Evolutionary conservation across 257 asterid genomes (phyloP).

Genomic region (Solanum gracilifrons): DNA sequence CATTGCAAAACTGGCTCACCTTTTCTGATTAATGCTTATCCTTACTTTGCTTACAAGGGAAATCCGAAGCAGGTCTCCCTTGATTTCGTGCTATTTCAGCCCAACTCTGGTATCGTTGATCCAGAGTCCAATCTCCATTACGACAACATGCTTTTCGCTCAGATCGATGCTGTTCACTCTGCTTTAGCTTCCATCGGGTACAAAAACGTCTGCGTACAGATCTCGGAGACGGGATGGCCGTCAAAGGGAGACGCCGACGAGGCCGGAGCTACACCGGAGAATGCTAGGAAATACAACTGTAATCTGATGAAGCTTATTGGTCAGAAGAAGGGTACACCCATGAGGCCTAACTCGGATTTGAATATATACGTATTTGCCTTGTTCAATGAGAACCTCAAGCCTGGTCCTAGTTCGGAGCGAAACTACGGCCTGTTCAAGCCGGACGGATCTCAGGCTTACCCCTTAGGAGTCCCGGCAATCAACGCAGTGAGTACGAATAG

Average conservation of each 20-base stretch:
- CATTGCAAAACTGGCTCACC: constrained; percentile 57
- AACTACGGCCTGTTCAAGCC: constrained; percentile 82
- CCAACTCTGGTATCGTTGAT: constrained; percentile 39
- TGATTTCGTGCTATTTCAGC: constrained; percentile 54
- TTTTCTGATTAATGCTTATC: constrained; percentile 66
- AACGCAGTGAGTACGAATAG: background rate
- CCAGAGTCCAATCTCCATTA: constrained; percentile 43
- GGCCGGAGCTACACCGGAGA: constrained; percentile 66
- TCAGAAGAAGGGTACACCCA: constrained; percentile 65
- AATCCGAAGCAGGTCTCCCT: constrained; percentile 50
- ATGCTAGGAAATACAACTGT: constrained; percentile 60
- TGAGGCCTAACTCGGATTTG: constrained; percentile 54
- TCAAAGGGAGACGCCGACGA: constrained; percentile 76
- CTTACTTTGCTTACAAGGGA: constrained; percentile 67
- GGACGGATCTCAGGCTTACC: constrained; percentile 60
- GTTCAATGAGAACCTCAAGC: constrained; percentile 82
- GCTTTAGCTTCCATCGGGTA: constrained; percentile 62
- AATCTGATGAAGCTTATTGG: constrained; percentile 48
- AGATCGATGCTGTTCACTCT: constrained; percentile 68
- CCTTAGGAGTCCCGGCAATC: constrained; percentile 36
- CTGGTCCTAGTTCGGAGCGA: constrained; percentile 84
- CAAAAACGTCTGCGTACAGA: constrained; percentile 58
- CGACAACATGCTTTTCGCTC: constrained; percentile 74
- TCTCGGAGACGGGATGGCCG: constrained; percentile 95
- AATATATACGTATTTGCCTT: constrained; percentile 61